A percentile compares a stretch with the other conserved stretches of the same genome.
Evolutionary conservation across 2,329 filamentous ascomycete species (phyloP).

Genomic region (Scedosporium boydii): DNA sequence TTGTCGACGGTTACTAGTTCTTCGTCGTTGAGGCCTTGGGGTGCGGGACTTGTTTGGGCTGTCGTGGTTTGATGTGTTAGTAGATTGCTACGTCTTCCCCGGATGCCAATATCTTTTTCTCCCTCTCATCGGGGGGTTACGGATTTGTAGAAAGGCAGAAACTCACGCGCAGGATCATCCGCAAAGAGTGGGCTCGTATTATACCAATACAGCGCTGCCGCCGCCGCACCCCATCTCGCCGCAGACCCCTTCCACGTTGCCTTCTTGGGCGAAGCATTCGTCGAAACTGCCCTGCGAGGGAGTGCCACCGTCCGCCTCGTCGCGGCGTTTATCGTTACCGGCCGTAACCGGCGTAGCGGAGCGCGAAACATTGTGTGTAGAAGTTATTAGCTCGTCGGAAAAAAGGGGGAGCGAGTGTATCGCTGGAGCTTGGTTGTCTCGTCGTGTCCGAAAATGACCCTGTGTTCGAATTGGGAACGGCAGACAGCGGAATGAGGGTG

Average conservation of each 20-base stretch:
- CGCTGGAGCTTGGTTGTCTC: not conserved
- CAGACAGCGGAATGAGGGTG: not conserved
- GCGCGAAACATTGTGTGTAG: constrained; percentile 9
- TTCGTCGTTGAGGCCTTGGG: constrained; percentile 45
- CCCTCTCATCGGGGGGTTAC: not conserved
- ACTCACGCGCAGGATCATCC: constrained; percentile 62
- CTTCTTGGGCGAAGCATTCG: constrained; percentile 45
- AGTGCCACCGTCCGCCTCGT: not conserved
- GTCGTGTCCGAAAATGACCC: not conserved
- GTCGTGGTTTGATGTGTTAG: not conserved
- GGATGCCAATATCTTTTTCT: not conserved
- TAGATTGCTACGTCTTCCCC: not conserved
- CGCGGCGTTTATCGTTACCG: not conserved
- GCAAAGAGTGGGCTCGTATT: constrained; percentile 84
- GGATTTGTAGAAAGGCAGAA: not conserved
- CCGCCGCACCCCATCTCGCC: constrained; percentile 65
- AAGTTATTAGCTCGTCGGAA: not conserved
- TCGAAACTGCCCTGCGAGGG: not conserved
- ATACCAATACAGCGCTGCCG: constrained; percentile 81
- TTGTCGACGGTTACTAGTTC: constrained; percentile 57
- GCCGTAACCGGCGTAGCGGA: constrained; percentile 10
- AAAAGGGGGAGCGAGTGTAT: not conserved
- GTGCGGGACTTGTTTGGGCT: constrained; percentile 21
- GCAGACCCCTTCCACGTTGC: constrained; percentile 74
- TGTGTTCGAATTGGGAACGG: not conserved